phyloP scores from a whole-genome alignment of 208 protist species.

The Willaertia magna region DNA sequence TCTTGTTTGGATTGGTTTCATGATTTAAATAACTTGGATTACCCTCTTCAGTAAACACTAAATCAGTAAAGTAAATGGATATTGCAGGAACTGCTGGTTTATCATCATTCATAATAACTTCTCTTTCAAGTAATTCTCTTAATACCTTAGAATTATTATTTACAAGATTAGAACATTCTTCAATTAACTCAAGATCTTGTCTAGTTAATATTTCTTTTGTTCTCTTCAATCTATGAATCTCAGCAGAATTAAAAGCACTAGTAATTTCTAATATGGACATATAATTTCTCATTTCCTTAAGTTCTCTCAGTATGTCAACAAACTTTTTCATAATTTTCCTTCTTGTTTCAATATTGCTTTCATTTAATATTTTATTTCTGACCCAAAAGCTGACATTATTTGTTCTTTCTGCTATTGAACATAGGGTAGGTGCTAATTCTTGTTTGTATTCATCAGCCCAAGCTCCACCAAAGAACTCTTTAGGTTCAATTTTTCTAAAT shows the following conservation, averaged over 20 bases:
- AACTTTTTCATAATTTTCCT: slow-evolving; percentile 23
- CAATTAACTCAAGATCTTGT: background rate
- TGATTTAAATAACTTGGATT: slow-evolving; percentile 3
- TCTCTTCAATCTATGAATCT: slow-evolving; percentile 19
- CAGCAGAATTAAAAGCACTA: slow-evolving; percentile 13
- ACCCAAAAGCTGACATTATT: slow-evolving; percentile 19
- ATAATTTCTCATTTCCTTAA: slow-evolving; percentile 18
- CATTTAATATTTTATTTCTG: slow-evolving; percentile 14
- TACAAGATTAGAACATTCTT: background rate
- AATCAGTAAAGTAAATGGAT: slow-evolving; percentile 24
- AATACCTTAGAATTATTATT: slow-evolving; percentile 21
- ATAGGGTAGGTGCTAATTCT: slow-evolving; percentile 18
- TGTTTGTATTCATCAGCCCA: slow-evolving; percentile 15
- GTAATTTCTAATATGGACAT: slow-evolving; percentile 19
- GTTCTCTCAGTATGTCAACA: slow-evolving; percentile 20
- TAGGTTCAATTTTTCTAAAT: slow-evolving; percentile 22
- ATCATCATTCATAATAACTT: background rate
- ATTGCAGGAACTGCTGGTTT: slow-evolving; percentile 21
- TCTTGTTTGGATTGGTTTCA: background rate
- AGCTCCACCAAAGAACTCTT: slow-evolving; percentile 20
- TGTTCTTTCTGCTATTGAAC: slow-evolving; percentile 23
- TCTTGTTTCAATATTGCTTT: slow-evolving; percentile 7
- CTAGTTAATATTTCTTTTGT: background rate
- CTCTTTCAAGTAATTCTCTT: slow-evolving; percentile 12
- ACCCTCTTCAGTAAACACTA: slow-evolving; percentile 21